Evolutionary conservation across 75 land plant genomes (phyloP).

Genomic region (Chamaecyparis obtusa): DNA sequence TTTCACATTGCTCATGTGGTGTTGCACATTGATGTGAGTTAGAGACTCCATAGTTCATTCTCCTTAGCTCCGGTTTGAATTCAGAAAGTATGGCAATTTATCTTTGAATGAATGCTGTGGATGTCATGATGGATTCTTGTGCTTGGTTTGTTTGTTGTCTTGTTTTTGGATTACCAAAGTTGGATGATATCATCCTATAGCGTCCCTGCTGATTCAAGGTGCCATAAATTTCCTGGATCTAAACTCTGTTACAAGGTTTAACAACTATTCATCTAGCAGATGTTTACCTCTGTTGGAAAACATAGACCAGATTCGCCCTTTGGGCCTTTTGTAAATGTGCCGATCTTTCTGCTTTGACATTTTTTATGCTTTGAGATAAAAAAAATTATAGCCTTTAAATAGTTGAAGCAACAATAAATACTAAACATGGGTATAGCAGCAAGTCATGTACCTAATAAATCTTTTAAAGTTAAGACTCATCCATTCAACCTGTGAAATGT

Average conservation of each 20-base stretch:
- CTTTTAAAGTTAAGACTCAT: background rate
- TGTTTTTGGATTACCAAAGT: background rate
- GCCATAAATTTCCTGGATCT: background rate
- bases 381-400: background rate
- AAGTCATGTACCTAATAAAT: background rate
- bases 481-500: background rate
- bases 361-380: background rate
- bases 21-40: background rate
- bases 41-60: background rate
- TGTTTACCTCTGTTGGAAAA: background rate
- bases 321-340: background rate
- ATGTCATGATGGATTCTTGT: background rate
- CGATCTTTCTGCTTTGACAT: background rate
- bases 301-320: background rate
- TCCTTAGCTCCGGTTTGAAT: background rate
- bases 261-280: background rate
- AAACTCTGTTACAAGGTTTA: background rate
- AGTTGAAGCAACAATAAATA: background rate
- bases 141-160: background rate
- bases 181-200: background rate
- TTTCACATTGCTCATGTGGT: background rate
- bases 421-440: background rate
- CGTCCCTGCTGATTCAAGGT: background rate
- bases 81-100: background rate
- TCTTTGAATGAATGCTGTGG: background rate